Base-by-base conservation (phyloP, 2,329 filamentous ascomycete species). In the Aureobasidium sp. region DNA sequence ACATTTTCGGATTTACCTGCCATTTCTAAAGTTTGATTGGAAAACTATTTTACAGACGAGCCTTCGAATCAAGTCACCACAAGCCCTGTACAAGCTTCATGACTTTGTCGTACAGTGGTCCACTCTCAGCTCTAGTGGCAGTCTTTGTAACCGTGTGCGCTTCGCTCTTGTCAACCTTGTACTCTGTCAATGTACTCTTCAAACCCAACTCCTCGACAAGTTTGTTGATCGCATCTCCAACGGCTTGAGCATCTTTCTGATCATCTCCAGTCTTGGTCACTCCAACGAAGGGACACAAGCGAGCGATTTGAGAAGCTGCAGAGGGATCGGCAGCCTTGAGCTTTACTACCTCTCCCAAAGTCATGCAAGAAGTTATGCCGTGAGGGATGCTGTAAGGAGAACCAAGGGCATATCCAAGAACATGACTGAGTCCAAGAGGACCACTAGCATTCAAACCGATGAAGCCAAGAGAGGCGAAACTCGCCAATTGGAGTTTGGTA, bases 371-470 rank as follows among this genome's bases (percentile, higher is more conserved):
- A 0, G 81, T 84, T 49, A 82, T 77, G 0, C 81, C 81, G 64
- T 84, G 81, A 0, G 82, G 82, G 42, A 85, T 84, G 0, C 72
- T 68, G 64, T 83, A 84, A 0, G 82, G 81, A 2, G 74, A 77
- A 0, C 82, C 82, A 3, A 85, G 70, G 0, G 81, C 81, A 65
- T 84, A 82, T 0, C 74, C 74, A 2, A 75, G 66, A 2, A 68
- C 64, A 58, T 75, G 73, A 29, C 69, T 71, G 64, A 84, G 70
- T 0, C 81, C 81, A 0, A 83, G 68, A 0, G 76, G 76, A n/a
- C 78, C 79, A 48, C 79, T 78, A 32, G 82, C 65, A 59, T 82
- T 81, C 62, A 75, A 70, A 0, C 79, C 80, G 2, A 81, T 64
- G 67, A 81, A 82, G 0, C 76, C 79, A 0, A 82, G 72, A 1